These are phyloP conservation scores for Rhizomucor miehei DNA, from an alignment of 371 early-diverging fungal species.

Conservation along the genomic window DNA sequence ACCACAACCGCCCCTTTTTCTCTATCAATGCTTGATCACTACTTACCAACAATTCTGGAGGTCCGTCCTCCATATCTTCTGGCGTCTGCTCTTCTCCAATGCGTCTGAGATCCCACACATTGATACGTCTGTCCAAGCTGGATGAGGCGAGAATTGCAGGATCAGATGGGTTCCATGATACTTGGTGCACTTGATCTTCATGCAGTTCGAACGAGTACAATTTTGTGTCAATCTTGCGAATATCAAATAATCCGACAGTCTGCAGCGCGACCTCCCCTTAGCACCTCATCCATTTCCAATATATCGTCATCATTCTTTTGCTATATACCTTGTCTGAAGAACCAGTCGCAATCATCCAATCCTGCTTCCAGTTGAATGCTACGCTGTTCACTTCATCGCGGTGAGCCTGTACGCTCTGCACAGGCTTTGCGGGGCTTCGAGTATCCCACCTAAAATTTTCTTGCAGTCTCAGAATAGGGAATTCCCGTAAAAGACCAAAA, in stretches of 20 bases:
- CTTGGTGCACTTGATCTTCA: conserved; percentile 88
- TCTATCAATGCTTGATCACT: neutral
- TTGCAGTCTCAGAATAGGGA: conserved; percentile 2
- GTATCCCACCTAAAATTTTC: conserved; percentile 64
- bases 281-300: no score
- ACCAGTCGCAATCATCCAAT: conserved; percentile 93
- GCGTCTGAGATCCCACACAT: conserved; percentile 94
- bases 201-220: conserved; percentile 90
- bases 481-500: neutral
- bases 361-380: conserved; percentile 87
- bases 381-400: conserved; percentile 90
- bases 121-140: conserved; percentile 88
- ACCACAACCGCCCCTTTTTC: neutral
- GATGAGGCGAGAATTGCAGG: conserved; percentile 92
- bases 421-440: conserved; percentile 58
- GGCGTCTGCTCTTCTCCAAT: conserved; percentile 95
- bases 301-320: neutral
- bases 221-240: conserved; percentile 80
- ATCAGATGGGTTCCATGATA: conserved; percentile 95
- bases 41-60: conserved; percentile 91
- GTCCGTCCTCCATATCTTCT: conserved; percentile 98
- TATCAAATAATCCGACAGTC: conserved; percentile 96
- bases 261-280: conserved; percentile 10
- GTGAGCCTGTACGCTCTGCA: conserved; percentile 81
- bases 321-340: conserved; percentile 79